phyloP scores from a whole-genome alignment of 2,329 filamentous ascomycete genomes.

The Alternaria brassicicola region DNA sequence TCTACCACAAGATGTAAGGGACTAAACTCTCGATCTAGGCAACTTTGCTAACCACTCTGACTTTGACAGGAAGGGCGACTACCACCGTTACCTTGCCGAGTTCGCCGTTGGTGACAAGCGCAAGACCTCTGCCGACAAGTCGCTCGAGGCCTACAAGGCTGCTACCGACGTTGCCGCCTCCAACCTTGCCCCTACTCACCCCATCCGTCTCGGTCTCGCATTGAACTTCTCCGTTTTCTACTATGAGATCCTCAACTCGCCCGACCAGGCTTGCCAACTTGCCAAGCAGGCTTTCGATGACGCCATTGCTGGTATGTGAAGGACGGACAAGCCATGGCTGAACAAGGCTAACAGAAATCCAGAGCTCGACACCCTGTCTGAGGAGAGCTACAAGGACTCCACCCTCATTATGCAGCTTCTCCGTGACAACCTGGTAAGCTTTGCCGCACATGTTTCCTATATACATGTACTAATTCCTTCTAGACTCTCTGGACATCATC shows the following conservation, averaged over 20 bases:
- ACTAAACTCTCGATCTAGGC: background rate
- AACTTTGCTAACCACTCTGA: slow-evolving; percentile 27
- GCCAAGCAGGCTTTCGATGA: slow-evolving; percentile 97
- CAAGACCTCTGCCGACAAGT: slow-evolving; percentile 92
- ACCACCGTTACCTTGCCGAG: slow-evolving; percentile 98
- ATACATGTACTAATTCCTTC: slow-evolving; percentile 1
- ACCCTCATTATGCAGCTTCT: slow-evolving; percentile 99
- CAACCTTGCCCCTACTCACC: slow-evolving; percentile 88
- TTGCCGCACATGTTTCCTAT: background rate
- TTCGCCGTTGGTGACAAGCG: slow-evolving; percentile 94
- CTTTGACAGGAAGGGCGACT: slow-evolving; percentile 88
- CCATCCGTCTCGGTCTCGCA: slow-evolving; percentile 88
- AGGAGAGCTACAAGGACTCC: slow-evolving; percentile 99
- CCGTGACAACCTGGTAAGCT: slow-evolving; percentile 84
- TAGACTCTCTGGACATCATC: slow-evolving; percentile 99
- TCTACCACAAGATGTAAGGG: slow-evolving; percentile 97
- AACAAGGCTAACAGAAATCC: slow-evolving; percentile 29
- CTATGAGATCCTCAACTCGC: slow-evolving; percentile 99
- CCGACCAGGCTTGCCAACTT: slow-evolving; percentile 96
- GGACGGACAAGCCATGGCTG: background rate
- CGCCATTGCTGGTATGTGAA: slow-evolving; percentile 78
- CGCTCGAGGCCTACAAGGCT: slow-evolving; percentile 95
- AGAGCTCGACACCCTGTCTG: slow-evolving; percentile 95
- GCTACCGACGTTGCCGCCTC: slow-evolving; percentile 89
- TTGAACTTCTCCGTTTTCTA: slow-evolving; percentile 99